Base-by-base conservation (phyloP, 116 monocot species). In the Papilionanthe hybrid region DNA sequence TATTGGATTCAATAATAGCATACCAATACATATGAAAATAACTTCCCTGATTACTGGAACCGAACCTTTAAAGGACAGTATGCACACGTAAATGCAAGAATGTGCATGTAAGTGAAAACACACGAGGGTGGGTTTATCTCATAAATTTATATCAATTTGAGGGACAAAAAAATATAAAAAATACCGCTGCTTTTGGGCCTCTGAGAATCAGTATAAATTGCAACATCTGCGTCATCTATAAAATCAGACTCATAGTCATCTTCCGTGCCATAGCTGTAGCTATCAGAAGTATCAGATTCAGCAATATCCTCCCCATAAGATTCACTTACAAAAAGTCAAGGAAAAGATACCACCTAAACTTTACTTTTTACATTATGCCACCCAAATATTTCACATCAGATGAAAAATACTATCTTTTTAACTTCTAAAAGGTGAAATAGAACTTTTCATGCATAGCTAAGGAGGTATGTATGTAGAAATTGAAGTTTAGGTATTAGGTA, bases 191-290 rank as follows among this genome's bases (percentile, higher is more conserved):
- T 95, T 79, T 95, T 93, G 1, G 50, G 85, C 17, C 20, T 74
- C 41, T 80, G 79, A 49, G 89, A 90, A 72, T 84, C 32, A 19
- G 84, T 17, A 27, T 78, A 87, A 86, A 90, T 83, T 44, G 85
- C 90, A 47, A 82, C 30, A 55, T 89, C 92, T 44, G 47, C 87
- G 60, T 93, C 93, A 82, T 92, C 88, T 78, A 90, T 91, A 77
- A 92, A 95, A 25, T 93, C 99, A 77, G 89, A 84, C 49, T 93
- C 99, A 82, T 90, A 95, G 17, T 86, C 88, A 68, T 92, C 91
- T 5, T 91, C 92, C 63, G 79, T 84, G 42, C 84, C 85, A 79
- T 27, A 78, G 30, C 78, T 80, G 25, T 73, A 88, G 56, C 73
- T 73, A 15, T 76, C 83, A 2, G 90, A 90, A 28, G 75, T 80